These are phyloP conservation scores for Lipomyces chichibuensis DNA, from an alignment of 805 yeast genomes.

Conservation along the genomic window DNA sequence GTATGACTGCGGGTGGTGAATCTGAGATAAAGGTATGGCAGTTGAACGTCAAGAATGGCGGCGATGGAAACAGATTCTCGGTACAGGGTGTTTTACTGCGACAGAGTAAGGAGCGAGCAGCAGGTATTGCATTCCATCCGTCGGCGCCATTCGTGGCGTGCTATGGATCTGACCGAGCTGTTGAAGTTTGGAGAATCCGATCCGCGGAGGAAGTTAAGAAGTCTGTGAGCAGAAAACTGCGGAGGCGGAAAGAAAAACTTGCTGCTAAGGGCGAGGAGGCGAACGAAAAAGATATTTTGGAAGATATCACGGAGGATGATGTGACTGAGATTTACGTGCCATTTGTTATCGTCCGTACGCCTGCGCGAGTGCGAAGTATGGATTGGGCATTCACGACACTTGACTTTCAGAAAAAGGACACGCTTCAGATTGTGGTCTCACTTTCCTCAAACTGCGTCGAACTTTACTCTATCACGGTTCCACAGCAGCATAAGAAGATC, in stretches of 20 bases:
- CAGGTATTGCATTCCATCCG: slow-evolving; percentile 59
- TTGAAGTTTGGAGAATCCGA: slow-evolving; percentile 76
- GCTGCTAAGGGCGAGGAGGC: slow-evolving; percentile 50
- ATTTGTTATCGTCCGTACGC: slow-evolving; percentile 66
- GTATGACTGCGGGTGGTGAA: slow-evolving; percentile 76
- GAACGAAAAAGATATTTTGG: slow-evolving; percentile 58
- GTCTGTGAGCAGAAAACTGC: slow-evolving; percentile 74
- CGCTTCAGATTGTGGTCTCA: slow-evolving; percentile 64
- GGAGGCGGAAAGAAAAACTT: slow-evolving; percentile 76
- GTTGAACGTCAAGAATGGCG: slow-evolving; percentile 54
- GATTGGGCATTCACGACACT: slow-evolving; percentile 58
- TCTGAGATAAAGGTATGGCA: slow-evolving; percentile 84
- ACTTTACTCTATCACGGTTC: slow-evolving; percentile 60
- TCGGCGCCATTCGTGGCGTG: slow-evolving; percentile 53
- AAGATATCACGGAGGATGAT: slow-evolving; percentile 49
- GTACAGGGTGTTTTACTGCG: slow-evolving; percentile 60
- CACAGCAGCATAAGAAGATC: slow-evolving; percentile 50
- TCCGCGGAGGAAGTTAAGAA: slow-evolving; percentile 74
- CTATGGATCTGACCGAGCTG: slow-evolving; percentile 78
- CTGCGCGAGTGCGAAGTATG: slow-evolving; percentile 64
- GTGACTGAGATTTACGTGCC: slow-evolving; percentile 63
- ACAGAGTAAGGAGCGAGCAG: slow-evolving; percentile 68
- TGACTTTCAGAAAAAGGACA: slow-evolving; percentile 43
- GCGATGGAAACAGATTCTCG: slow-evolving; percentile 56
- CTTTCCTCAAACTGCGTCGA: slow-evolving; percentile 77